Evolutionary conservation across 1,139 yeast species (phyloP), one percentile per base, ranked within the genome.

Genomic region (Diutina neorugosa): DNA sequence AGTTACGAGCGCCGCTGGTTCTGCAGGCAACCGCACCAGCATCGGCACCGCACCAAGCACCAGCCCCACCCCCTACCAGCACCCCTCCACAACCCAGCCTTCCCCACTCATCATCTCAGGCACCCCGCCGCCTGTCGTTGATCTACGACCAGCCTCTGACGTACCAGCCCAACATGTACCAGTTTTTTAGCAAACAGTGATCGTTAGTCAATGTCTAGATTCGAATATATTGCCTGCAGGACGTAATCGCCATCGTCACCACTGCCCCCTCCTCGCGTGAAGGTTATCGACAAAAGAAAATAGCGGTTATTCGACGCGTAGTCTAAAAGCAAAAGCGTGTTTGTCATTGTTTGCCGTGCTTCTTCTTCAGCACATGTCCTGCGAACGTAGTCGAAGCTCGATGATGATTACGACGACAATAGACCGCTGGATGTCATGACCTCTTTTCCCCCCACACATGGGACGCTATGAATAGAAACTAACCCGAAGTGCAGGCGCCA

Each of bases 131-230:
- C 7, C 50, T 27, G 50, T 23, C 19, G 40, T 63, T 73, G 55
- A 75, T 75, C 54, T 75, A 75, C 62, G 72, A 73, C 57, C 75
- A 75, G 54, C 80, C 80, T 1, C 74, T 78, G 0, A 70, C 74
- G 1, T 75, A 75, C 59, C 72, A 72, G 57, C 78, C 80, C 1
- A 67, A 72, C 56, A 74, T 74, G 77, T 75, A 75, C 58, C 69
- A 72, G 57, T 73, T 69, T 55, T 74, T 74, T 56, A 66, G 58
- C 53, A 54, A 46, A 44, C 40, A 51, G 37, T 50, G 25, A 21
- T 9, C n/a, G n/a, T 11, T 42, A 40, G 43, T 11, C 37, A 31
- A 31, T 31, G 37, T 31, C 37, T 31, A 14, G 12, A 31, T 31
- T 31, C n/a, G 37, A 31, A 31, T 31, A 31, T 31, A 31, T 31